Conservation (phyloP, 441 rosid species). For the Gossypium davidsonii region DNA sequence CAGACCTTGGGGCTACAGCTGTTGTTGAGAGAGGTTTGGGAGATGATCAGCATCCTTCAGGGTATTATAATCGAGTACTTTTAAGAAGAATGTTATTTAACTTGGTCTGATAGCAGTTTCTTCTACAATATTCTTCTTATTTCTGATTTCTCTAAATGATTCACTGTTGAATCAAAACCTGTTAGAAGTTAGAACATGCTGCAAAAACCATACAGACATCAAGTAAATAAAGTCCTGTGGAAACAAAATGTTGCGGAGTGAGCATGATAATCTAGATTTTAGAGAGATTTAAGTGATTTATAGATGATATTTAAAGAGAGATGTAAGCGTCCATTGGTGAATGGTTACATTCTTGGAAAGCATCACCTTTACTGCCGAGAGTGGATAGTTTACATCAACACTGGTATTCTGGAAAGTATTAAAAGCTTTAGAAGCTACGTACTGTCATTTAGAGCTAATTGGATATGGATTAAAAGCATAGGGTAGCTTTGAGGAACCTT, state of each 20-base stretch:
- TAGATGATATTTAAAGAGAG: neutral
- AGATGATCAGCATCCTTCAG: slow-evolving; percentile 96
- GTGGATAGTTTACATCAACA: neutral
- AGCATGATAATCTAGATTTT: neutral
- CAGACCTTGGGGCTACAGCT: slow-evolving; percentile 67
- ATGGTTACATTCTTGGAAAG: neutral
- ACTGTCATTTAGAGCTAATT: neutral
- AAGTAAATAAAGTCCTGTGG: neutral
- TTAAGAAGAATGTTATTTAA: neutral
- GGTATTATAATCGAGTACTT: slow-evolving; percentile 42
- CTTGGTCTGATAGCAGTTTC: neutral
- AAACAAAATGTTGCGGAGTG: neutral
- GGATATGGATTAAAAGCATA: neutral
- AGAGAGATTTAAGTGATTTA: neutral
- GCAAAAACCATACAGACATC: neutral
- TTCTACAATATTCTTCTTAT: neutral
- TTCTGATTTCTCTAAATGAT: neutral
- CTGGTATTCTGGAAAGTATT: neutral
- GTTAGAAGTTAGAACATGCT: neutral
- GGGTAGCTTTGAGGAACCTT: neutral
- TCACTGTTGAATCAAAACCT: neutral
- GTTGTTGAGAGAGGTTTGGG: slow-evolving; percentile 82
- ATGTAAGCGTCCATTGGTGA: neutral
- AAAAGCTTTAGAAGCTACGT: neutral
- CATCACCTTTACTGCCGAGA: neutral